Conservation (phyloP, 352 stramenopile species). For the Albugo laibachii region DNA sequence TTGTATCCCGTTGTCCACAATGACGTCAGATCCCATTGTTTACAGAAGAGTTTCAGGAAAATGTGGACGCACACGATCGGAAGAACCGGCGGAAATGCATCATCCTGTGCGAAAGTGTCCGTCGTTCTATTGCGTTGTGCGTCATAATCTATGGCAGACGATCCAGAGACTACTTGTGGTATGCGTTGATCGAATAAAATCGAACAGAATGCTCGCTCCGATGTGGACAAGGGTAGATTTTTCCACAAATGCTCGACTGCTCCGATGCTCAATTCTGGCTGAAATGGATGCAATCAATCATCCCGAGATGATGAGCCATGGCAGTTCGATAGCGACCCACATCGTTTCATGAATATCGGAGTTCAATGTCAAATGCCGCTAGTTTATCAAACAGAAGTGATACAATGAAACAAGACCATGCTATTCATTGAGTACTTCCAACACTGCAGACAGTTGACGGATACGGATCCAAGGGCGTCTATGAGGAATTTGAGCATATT, state of each 20-base stretch:
- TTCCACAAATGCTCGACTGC: constrained; percentile 62
- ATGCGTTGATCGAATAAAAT: constrained; percentile 61
- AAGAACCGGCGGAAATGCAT: constrained; percentile 25
- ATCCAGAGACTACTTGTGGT: constrained; percentile 3
- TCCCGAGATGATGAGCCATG: constrained; percentile 59
- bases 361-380: constrained; percentile 35
- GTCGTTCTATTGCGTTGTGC: constrained; percentile 5
- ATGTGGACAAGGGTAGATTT: constrained; percentile 39
- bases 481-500: constrained; percentile 75
- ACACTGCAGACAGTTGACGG: constrained; percentile 26
- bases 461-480: constrained; percentile 53
- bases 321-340: constrained; percentile 28
- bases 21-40: constrained; percentile 50
- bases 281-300: constrained; percentile 77
- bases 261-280: constrained; percentile 47
- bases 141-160: constrained; percentile 15
- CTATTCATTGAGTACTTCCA: constrained; percentile 52
- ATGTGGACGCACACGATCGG: constrained; percentile 60
- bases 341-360: too few species aligned
- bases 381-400: constrained; percentile 73
- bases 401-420: constrained; percentile 50
- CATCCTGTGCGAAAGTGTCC: too few species aligned
- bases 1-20: constrained; percentile 62
- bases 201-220: constrained; percentile 59
- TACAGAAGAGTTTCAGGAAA: constrained; percentile 62